These are phyloP conservation scores for Lignosus rhinocerotis DNA, from an alignment of 1,284 basidiomycete species.

Conservation along the genomic window DNA sequence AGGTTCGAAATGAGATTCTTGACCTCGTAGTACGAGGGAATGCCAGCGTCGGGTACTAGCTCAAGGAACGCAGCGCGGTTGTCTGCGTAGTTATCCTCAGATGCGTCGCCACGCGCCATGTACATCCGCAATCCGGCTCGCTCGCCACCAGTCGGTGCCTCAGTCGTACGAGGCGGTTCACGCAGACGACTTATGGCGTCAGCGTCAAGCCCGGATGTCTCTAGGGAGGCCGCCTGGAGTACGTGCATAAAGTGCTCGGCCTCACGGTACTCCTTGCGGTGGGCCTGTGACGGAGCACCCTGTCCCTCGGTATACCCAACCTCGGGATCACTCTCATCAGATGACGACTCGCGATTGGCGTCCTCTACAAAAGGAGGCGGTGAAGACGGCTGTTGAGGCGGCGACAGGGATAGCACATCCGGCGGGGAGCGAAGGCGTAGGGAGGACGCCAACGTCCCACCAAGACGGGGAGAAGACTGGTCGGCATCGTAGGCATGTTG, in stretches of 20 bases:
- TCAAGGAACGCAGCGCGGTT: not conserved
- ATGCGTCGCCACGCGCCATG: not conserved
- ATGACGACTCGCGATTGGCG: not conserved
- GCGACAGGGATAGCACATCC: not conserved
- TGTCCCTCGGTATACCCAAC: not conserved
- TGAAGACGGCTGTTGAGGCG: not conserved
- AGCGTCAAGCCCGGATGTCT: not conserved
- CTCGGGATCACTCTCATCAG: not conserved
- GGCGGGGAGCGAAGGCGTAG: too few species aligned
- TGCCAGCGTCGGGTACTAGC: not conserved
- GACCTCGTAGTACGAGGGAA: constrained; percentile 1
- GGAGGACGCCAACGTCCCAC: not conserved
- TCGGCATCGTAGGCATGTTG: too few species aligned
- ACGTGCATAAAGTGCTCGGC: not conserved
- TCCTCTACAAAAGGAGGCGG: not conserved
- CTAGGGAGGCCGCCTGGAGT: not conserved
- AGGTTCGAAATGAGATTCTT: constrained; percentile 20
- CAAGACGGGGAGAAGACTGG: too few species aligned
- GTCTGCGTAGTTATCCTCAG: constrained; percentile 4
- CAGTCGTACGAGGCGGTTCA: not conserved
- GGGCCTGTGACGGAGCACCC: not conserved
- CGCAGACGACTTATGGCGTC: not conserved
- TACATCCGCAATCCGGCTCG: not conserved
- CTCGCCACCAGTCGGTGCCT: not conserved
- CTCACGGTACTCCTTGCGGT: not conserved